A percentile compares a stretch with the other conserved stretches of the same genome.
Evolutionary conservation across 2,329 filamentous ascomycete genomes (phyloP).

Genomic region (Claviceps pusilla): DNA sequence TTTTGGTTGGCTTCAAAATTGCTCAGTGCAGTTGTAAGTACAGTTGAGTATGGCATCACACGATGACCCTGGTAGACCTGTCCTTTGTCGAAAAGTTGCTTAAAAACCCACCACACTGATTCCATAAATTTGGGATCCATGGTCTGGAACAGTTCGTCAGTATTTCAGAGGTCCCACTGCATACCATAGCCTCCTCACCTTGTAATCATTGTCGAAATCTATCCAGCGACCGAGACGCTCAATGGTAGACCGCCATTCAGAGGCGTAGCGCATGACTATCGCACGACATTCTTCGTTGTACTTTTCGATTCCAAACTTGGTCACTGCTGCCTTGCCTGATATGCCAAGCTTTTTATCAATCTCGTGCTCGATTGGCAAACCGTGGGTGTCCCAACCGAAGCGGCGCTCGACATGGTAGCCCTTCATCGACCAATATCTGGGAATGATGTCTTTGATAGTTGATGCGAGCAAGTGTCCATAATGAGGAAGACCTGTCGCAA

Average conservation of each 20-base stretch:
- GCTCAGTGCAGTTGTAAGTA: conserved; percentile 73
- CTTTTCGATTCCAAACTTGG: conserved; percentile 68
- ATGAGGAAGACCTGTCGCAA: conserved; percentile 56
- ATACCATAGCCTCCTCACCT: conserved; percentile 32
- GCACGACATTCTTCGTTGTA: conserved; percentile 87
- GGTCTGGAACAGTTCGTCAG: conserved; percentile 35
- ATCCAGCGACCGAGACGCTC: conserved; percentile 89
- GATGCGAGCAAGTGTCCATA: conserved; percentile 69
- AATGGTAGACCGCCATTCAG: conserved; percentile 78
- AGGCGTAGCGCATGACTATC: conserved; percentile 82
- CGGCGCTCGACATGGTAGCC: conserved; percentile 81
- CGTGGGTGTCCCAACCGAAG: conserved; percentile 92
- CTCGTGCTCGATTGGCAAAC: conserved; percentile 88
- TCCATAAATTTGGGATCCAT: conserved; percentile 97
- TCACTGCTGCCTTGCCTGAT: conserved; percentile 72
- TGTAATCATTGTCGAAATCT: conserved; percentile 95
- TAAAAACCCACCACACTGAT: conserved; percentile 92
- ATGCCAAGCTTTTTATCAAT: conserved; percentile 94
- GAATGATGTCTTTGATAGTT: conserved; percentile 95
- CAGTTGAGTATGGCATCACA: conserved; percentile 92
- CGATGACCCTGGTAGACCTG: conserved; percentile 79
- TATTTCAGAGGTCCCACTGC: background rate
- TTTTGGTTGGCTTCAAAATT: conserved; percentile 93
- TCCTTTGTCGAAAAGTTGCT: conserved; percentile 78
- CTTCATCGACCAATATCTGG: conserved; percentile 95